Conservation (phyloP, 345 rosid species). For the Pelargonium nanum region DNA sequence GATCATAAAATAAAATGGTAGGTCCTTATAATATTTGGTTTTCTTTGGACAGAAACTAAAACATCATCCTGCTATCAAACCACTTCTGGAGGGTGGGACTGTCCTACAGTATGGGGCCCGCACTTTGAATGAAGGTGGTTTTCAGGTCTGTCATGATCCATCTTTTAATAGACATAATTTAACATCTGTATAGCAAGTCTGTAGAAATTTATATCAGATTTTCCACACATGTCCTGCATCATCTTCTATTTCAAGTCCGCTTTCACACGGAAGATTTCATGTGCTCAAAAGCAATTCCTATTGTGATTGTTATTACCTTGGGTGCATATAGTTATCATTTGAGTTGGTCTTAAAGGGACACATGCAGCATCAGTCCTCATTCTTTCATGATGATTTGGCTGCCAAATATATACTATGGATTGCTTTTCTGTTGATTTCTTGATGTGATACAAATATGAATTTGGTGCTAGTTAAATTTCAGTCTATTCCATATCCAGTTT, state of each 20-base stretch:
- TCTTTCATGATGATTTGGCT: too few species aligned
- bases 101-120: slow-evolving; percentile 95
- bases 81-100: slow-evolving; percentile 75
- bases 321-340: too few species aligned
- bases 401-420: neutral
- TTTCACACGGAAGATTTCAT: neutral
- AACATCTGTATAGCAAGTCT: neutral
- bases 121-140: slow-evolving; percentile 91
- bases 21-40: neutral
- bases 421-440: neutral
- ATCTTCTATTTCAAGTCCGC: neutral
- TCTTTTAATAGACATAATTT: neutral
- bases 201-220: neutral
- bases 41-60: slow-evolving; percentile 56
- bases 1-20: neutral
- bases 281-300: neutral
- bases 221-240: neutral
- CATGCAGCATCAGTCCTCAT: too few species aligned
- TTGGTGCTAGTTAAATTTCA: slow-evolving; percentile 86
- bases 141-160: slow-evolving; percentile 46
- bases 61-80: slow-evolving; percentile 82
- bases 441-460: slow-evolving; percentile 31
- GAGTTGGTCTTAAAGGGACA: neutral
- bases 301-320: neutral
- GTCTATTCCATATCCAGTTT: slow-evolving; percentile 98